phyloP scores from a whole-genome alignment of 352 stramenopile species.

The Globisporangium barbulae region DNA sequence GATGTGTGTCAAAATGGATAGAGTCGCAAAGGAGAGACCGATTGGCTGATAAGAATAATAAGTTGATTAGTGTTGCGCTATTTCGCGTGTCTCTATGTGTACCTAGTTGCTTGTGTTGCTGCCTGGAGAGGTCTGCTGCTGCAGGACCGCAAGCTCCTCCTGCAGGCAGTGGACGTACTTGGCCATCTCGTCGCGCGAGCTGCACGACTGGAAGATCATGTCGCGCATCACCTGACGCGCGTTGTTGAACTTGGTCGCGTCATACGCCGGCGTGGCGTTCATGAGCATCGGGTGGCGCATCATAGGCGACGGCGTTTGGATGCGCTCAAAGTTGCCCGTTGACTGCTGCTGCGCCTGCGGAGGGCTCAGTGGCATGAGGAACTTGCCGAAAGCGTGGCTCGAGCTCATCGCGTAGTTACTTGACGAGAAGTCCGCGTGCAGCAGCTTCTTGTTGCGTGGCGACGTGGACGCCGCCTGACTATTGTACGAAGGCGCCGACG shows the following conservation, averaged over 20 bases:
- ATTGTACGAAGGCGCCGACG: constrained; percentile 35
- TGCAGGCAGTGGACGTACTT: constrained; percentile 55
- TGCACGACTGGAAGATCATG: constrained; percentile 52
- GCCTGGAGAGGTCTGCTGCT: constrained; percentile 21
- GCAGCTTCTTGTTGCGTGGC: constrained; percentile 40
- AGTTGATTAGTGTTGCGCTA: constrained; percentile 7
- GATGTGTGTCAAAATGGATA: constrained; percentile 1
- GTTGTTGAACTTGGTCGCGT: constrained; percentile 31
- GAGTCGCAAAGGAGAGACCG: neutral
- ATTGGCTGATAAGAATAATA: constrained; percentile 11
- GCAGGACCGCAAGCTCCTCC: constrained; percentile 45
- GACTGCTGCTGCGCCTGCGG: constrained; percentile 2
- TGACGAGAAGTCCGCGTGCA: constrained; percentile 29
- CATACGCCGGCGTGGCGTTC: constrained; percentile 4
- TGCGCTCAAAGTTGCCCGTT: neutral
- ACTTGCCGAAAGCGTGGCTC: constrained; percentile 10
- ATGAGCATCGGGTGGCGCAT: constrained; percentile 32
- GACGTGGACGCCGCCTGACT: constrained; percentile 42
- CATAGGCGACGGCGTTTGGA: constrained; percentile 13
- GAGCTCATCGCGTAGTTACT: constrained; percentile 10
- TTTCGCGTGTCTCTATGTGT: constrained; percentile 1
- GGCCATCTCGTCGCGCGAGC: constrained; percentile 43
- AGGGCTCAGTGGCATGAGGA: constrained; percentile 6
- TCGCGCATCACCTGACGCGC: constrained; percentile 39
- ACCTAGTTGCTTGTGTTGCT: constrained; percentile 1